Percentiles rank a stretch among this genome's conserved stretches.
Evolutionary conservation across 768 basidiomycete species (phyloP).

Genomic region (Phlebiopsis gigantea): DNA sequence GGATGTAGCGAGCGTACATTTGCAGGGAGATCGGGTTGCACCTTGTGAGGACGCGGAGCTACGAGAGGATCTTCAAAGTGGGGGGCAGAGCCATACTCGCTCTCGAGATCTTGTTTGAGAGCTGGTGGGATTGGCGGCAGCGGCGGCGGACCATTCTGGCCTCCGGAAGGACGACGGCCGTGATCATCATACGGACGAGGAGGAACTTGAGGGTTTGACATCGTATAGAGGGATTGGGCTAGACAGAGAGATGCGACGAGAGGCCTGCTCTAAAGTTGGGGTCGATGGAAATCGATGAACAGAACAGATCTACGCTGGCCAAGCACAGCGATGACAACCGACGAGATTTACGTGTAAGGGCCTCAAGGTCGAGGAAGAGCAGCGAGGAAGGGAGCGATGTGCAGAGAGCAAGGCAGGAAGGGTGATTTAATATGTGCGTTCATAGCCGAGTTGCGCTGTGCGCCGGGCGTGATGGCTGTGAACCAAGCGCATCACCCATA

Average conservation of each 20-base stretch:
- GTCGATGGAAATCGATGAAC: neutral
- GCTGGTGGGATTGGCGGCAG: constrained; percentile 45
- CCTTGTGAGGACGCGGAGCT: constrained; percentile 61
- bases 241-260: neutral
- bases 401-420: neutral
- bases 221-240: neutral
- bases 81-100: constrained; percentile 32
- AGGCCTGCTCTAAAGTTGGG: neutral
- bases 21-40: constrained; percentile 54
- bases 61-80: constrained; percentile 53
- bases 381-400: neutral
- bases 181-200: constrained; percentile 22
- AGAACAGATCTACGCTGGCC: neutral
- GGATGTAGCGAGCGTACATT: constrained; percentile 46
- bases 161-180: constrained; percentile 10
- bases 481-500: constrained; percentile 1
- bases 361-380: neutral
- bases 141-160: constrained; percentile 33
- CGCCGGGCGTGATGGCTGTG: neutral
- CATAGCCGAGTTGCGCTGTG: constrained; percentile 6
- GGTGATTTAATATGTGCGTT: neutral
- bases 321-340: neutral
- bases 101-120: constrained; percentile 24
- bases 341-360: neutral
- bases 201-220: constrained; percentile 23